phyloP scores from a whole-genome alignment of 305 asterid species.

The Fraxinus floribunda region DNA sequence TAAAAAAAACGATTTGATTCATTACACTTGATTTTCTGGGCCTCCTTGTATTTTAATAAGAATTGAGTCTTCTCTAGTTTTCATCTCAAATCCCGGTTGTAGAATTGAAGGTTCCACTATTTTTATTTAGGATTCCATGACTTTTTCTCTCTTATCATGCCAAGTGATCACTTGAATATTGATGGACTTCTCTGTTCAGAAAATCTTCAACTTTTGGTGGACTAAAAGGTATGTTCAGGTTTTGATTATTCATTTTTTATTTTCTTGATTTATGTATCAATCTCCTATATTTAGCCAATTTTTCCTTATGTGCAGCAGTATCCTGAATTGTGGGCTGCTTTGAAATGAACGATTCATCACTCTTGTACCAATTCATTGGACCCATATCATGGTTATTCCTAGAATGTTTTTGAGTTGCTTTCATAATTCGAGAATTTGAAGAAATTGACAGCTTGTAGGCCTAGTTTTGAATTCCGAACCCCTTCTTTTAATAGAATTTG shows the following conservation, averaged over 20 bases:
- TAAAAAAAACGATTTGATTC: slow-evolving; percentile 35
- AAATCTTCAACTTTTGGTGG: slow-evolving; percentile 30
- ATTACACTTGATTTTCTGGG: slow-evolving; percentile 36
- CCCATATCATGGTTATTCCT: slow-evolving; percentile 22
- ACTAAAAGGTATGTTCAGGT: slow-evolving; percentile 45
- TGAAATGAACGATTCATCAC: slow-evolving; percentile 17
- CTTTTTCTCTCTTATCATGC: slow-evolving; percentile 38
- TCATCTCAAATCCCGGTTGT: slow-evolving; percentile 32
- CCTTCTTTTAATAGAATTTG: slow-evolving; percentile 16
- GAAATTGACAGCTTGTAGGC: slow-evolving; percentile 29
- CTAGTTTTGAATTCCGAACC: slow-evolving; percentile 14
- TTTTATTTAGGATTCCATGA: slow-evolving; percentile 34
- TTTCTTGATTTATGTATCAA: slow-evolving; percentile 17
- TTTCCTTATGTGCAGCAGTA: slow-evolving; percentile 33
- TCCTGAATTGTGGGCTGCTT: slow-evolving; percentile 27
- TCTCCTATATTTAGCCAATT: slow-evolving; percentile 18
- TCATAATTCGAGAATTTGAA: slow-evolving; percentile 19
- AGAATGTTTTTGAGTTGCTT: slow-evolving; percentile 17
- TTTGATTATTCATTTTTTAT: slow-evolving; percentile 1
- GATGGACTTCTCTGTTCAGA: slow-evolving; percentile 26
- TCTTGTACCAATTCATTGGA: slow-evolving; percentile 23
- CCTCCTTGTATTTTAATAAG: slow-evolving; percentile 25
- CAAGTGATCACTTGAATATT: slow-evolving; percentile 46
- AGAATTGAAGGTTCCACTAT: slow-evolving; percentile 37
- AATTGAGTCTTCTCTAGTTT: slow-evolving; percentile 22